Percentiles rank a stretch among this genome's conserved stretches.
Conservation (phyloP, 2,329 filamentous ascomycete species). For the Verticillium tricorpus region DNA sequence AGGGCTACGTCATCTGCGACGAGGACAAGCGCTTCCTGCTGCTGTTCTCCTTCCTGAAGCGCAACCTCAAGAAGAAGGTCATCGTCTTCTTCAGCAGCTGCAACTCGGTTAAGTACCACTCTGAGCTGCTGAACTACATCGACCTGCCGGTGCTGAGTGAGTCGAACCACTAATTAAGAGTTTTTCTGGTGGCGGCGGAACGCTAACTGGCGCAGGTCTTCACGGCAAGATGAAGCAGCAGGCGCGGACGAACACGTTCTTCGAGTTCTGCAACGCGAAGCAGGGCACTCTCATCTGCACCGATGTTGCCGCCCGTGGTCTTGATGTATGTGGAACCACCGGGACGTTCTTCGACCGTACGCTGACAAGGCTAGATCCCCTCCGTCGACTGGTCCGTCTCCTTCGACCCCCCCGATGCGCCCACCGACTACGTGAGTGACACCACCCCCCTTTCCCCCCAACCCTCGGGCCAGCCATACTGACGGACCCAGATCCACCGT, state of each 20-base stretch:
- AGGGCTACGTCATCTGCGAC: slow-evolving; percentile 92
- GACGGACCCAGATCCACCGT: slow-evolving; percentile 58
- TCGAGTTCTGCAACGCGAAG: slow-evolving; percentile 78
- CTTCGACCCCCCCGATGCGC: slow-evolving; percentile 90
- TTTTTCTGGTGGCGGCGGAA: too few species aligned
- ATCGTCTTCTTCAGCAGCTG: slow-evolving; percentile 95
- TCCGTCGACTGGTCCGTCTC: slow-evolving; percentile 96
- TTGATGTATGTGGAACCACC: slow-evolving; percentile 59
- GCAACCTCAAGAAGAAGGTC: slow-evolving; percentile 91
- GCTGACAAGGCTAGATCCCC: slow-evolving; percentile 57
- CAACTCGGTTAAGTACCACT: slow-evolving; percentile 92
- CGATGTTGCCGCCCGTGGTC: slow-evolving; percentile 88
- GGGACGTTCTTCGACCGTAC: neutral
- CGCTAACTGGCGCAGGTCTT: slow-evolving; percentile 42
- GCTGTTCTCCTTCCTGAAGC: slow-evolving; percentile 90
- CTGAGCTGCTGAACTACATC: slow-evolving; percentile 95
- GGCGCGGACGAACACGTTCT: slow-evolving; percentile 98
- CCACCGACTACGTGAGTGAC: slow-evolving; percentile 65
- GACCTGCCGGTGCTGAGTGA: slow-evolving; percentile 71
- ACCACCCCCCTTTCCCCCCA: neutral
- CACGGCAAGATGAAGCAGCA: slow-evolving; percentile 98
- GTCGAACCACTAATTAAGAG: neutral
- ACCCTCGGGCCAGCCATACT: neutral
- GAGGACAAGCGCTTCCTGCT: slow-evolving; percentile 90
- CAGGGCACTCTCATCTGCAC: slow-evolving; percentile 91